These are phyloP conservation scores for Colletotrichum spaethianum DNA, from an alignment of 2,329 filamentous ascomycete genomes.

Conservation along the genomic window DNA sequence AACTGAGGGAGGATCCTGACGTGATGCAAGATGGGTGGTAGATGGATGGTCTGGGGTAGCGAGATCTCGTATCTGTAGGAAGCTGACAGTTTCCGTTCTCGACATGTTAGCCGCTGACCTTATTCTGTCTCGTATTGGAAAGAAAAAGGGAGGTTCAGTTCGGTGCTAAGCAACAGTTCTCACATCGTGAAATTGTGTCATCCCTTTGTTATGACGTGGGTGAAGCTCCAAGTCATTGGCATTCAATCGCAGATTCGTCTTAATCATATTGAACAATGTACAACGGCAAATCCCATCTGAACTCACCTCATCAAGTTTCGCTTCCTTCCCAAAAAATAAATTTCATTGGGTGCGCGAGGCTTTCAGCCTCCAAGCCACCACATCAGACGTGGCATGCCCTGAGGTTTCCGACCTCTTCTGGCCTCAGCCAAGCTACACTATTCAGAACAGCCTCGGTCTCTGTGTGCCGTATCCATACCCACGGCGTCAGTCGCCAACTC, in stretches of 20 bases:
- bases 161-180: not conserved
- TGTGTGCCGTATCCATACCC: not conserved
- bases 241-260: not conserved
- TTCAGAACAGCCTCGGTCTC: not conserved
- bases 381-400: not conserved
- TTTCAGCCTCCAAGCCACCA: constrained; percentile 16
- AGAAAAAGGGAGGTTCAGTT: not conserved
- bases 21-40: not conserved
- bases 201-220: not conserved
- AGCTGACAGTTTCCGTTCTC: constrained; percentile 6
- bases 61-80: constrained; percentile 27
- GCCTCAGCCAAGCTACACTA: not conserved
- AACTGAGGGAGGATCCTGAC: not conserved
- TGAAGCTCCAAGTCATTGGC: not conserved
- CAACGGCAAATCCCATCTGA: not conserved
- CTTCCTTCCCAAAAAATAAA: not conserved
- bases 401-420: too few relatives aligned
- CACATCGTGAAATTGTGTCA: not conserved
- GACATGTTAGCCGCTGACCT: not conserved
- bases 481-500: not conserved
- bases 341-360: not conserved
- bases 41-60: constrained; percentile 13
- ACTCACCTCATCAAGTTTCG: not conserved
- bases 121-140: constrained; percentile 6
- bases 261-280: not conserved